A percentile compares a stretch with the other conserved stretches of the same genome.
These are phyloP conservation scores for Viridothelium virens DNA, from an alignment of 495 filamentous ascomycete species.

Conservation along the genomic window DNA sequence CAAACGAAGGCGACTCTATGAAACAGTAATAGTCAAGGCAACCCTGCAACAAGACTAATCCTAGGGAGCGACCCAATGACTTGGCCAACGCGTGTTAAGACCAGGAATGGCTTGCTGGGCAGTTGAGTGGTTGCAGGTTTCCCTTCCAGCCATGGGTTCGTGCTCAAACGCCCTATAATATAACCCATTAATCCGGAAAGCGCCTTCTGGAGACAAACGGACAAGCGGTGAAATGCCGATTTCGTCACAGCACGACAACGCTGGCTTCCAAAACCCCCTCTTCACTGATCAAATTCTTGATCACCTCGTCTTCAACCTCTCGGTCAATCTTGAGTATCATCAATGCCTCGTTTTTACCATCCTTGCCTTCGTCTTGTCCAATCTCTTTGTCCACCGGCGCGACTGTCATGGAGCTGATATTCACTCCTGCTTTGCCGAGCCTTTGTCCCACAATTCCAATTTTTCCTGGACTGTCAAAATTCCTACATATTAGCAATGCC, in stretches of 20 bases:
- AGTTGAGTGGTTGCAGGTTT: background rate
- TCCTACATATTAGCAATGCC: conserved; percentile 57
- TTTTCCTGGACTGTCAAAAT: conserved; percentile 65
- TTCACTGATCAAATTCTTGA: conserved; percentile 45
- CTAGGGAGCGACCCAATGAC: too few species aligned
- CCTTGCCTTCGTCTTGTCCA: conserved; percentile 24
- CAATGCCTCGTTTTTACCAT: conserved; percentile 49
- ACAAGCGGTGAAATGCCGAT: too few species aligned
- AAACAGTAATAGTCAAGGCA: background rate
- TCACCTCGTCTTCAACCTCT: conserved; percentile 47
- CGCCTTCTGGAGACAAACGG: too few species aligned
- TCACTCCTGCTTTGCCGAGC: conserved; percentile 55
- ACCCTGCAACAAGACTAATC: background rate
- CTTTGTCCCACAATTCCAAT: conserved; percentile 61
- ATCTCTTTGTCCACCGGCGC: conserved; percentile 39
- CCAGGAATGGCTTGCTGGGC: background rate
- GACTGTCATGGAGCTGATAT: conserved; percentile 66
- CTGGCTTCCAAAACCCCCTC: conserved; percentile 58
- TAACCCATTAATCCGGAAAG: too few species aligned
- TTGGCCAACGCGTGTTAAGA: background rate
- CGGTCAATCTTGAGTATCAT: conserved; percentile 66
- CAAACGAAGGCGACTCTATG: background rate
- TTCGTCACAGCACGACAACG: conserved; percentile 39
- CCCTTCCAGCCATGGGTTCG: background rate
- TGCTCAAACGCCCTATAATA: background rate